A percentile compares a stretch with the other conserved stretches of the same genome.
Evolutionary conservation across 164 flowering plant genomes (phyloP).

Genomic region (Nymphaea thermarum): DNA sequence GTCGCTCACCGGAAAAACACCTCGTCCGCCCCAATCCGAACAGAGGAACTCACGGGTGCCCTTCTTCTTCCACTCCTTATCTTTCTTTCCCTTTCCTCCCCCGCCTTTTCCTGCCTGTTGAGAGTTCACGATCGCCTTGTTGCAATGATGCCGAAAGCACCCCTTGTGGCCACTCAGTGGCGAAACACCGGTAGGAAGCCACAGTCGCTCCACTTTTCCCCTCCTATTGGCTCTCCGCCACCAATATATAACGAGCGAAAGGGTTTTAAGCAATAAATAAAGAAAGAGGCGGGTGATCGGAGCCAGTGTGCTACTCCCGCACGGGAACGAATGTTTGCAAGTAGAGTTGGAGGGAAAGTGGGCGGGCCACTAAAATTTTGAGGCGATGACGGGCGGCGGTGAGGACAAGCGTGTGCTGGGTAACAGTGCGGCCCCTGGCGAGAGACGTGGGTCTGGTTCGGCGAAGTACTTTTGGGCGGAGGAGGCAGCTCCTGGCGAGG

Average conservation of each 20-base stretch:
- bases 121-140: background rate
- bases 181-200: background rate
- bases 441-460: no score
- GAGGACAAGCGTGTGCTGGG: background rate
- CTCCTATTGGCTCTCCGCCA: background rate
- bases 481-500: no score
- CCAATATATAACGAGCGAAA: background rate
- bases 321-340: background rate
- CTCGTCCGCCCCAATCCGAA: background rate
- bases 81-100: background rate
- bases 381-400: background rate
- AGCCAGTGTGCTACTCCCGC: background rate
- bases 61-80: background rate
- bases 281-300: background rate
- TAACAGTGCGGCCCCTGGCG: background rate
- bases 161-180: background rate
- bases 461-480: no score
- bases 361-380: background rate
- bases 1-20: background rate
- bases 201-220: background rate
- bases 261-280: background rate
- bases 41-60: background rate
- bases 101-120: background rate
- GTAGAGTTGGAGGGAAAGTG: background rate
- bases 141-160: background rate